Base-by-base conservation (phyloP, 2,329 filamentous ascomycete species). In the Fusarium illudens region DNA sequence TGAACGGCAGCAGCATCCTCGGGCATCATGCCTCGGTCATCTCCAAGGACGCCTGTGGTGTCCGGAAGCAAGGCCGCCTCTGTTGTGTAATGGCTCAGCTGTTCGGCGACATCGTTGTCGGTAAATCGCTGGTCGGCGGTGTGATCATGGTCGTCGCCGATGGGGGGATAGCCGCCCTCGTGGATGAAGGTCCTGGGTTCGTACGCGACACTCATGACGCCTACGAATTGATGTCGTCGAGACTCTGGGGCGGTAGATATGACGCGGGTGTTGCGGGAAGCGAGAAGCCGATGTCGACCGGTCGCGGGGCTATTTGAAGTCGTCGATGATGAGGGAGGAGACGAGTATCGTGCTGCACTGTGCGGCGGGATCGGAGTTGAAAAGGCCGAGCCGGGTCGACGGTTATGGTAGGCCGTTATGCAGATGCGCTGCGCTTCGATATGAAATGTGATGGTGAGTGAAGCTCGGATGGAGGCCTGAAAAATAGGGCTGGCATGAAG, bases 131-230 rank as follows among this genome's bases (percentile, higher is more conserved):
- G 79, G 49, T 81, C 76, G 58, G 76, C 73, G 37, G 75, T 76
- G 46, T 82, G 78, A 46, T 83, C 82, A 58, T 79, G 76, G 13
- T 81, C 79, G 66, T 83, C 82, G 42, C 79, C 80, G 58, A 85
- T 83, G 22, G 81, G 74, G 9, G 84, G 80, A 60, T 86, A 86
- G 19, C 78, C 74, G 56, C 81, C 83, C 54, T 84, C 81, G 57
- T 84, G 79, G 36, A 85, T 79, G 63, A 86, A 84, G 68, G 76
- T 80, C 61, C 84, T 78, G 22, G 82, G 77, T 68, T 87, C 84
- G 72, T 84, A 87, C 37, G 83, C 84, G 70, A 87, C 83, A 67
- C 80, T 84, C 84, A 86, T 86, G 50, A 71, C 80, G 74, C 58
- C 67, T 54, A 58, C 61, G 57, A 60, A 54, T 56, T 58, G 65